Base-by-base conservation (phyloP, 2,329 filamentous ascomycete species). In the Colletotrichum karsti region DNA sequence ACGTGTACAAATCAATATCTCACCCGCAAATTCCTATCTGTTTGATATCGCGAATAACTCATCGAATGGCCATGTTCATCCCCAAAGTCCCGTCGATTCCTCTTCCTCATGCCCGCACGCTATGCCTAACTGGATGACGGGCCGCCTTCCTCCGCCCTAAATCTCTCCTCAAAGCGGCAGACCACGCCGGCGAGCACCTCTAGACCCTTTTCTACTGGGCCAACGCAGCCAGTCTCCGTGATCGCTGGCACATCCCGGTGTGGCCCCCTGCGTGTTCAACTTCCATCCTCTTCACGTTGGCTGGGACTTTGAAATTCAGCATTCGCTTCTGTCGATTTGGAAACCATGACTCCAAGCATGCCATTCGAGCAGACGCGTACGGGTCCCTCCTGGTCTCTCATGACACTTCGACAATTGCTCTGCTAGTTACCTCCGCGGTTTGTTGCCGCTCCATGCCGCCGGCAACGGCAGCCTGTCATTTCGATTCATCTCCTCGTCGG, bases 101-200 rank as follows among this genome's bases (percentile, higher is more conserved):
- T 2, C n/a, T 41, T 26, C 44, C 39, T 1, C 12, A 24, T 22
- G 41, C 13, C 24, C 35, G 39, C 28, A 28, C 66, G 55, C 67
- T 69, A 67, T 59, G 35, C 70, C 70, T 70, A 65, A 66, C 70
- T 71, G 53, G 57, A 60, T 30, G 57, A 65, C 70, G 70, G 68
- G 53, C 70, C 70, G 70, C 68, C 67, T 70, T 66, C 68, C 70
- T 71, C 70, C 70, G 70, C 68, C 51, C 63, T 69, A 59, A 64
- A 54, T 59, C 44, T 30, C 41, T 50, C 15, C 68, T 35, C 51
- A 26, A 70, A 62, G 30, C 53, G 59, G 69, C 24, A 66, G 10
- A 26, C 46, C 26, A 56, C 51, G 6, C 51, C 51, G 51, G 42
- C 7, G 18, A 37, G 28, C 51, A 15, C 59, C 63, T 56, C 48